phyloP scores from a whole-genome alignment of 2,329 filamentous ascomycete species.

The Fusarium hostae region DNA sequence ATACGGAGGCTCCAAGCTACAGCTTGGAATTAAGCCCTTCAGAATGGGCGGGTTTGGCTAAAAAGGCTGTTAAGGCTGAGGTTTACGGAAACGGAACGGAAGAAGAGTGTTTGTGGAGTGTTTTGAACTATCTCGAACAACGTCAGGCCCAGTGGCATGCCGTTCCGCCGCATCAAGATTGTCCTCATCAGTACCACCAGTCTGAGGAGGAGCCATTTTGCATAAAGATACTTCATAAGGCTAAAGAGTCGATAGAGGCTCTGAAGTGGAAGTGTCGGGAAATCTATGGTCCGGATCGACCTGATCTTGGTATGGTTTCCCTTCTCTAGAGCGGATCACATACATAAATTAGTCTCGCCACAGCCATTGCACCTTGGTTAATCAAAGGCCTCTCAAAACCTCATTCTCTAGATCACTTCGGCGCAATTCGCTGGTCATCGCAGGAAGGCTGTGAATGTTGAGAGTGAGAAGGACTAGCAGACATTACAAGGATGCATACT shows the following conservation, averaged over 20 bases:
- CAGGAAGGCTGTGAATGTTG: background rate
- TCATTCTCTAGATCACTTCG: background rate
- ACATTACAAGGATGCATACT: background rate
- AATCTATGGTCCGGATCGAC: background rate
- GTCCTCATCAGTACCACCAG: background rate
- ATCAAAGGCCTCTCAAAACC: fast-evolving
- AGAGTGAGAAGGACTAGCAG: no score
- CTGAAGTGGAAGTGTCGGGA: background rate
- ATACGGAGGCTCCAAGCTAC: fast-evolving
- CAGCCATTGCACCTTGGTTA: no score
- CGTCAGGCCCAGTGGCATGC: background rate
- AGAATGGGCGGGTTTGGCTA: background rate
- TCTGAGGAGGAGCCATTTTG: background rate
- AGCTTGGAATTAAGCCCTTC: background rate
- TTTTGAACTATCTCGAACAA: background rate
- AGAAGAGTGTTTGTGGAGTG: background rate
- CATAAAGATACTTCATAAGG: background rate
- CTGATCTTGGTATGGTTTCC: background rate
- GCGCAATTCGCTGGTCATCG: no score
- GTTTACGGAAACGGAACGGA: background rate
- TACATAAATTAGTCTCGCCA: no score
- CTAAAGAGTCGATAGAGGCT: background rate
- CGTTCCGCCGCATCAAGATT: background rate
- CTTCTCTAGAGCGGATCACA: background rate
- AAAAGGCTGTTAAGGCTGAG: background rate